Evolutionary conservation across 176 grass and related monocot species (phyloP), one percentile per base, ranked within the genome.

Genomic region (Hsuehochloa calcarea): DNA sequence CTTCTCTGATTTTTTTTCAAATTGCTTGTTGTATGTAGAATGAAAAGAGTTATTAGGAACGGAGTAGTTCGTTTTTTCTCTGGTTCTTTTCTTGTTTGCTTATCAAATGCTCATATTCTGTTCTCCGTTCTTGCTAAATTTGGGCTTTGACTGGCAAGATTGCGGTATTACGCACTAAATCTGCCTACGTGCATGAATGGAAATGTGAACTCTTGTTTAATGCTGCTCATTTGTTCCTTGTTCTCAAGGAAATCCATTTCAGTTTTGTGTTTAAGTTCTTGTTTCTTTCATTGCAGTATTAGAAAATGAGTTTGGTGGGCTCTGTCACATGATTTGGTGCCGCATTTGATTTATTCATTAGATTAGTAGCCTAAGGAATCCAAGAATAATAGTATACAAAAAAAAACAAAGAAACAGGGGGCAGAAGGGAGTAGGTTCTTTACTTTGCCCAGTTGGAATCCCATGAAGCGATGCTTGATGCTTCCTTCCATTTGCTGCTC

Each of bases 361-460:
- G 50, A 79, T 22, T 65, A 87, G 47, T 79, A 39, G 16, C 66
- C 65, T 72, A 49, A 72, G 46, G 65, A 72, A 78, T 78, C 83
- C 88, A 71, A 65, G 75, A n/a, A 65, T 43, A 65, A 71, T 70
- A 22, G 49, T 6, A 49, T 59, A 40, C 19, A 50, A 50, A 50
- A 74, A 51, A 65, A 27, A 61, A 45, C 58, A 78, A 65, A 79
- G 79, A 50, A 74, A 69, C 60, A 75, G 61, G 44, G 68, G 51
- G 61, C 62, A 54, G 75, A 58, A 80, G 40, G 66, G 64, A 25
- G 84, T 62, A 90, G 80, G 61, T 87, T 84, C 85, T 87, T 91
- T 87, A 29, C 89, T 87, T 87, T 76, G 69, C 69, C 75, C 68
- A 63, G 74, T 70, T 84, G 80, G 85, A 75, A 91, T 80, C 85